Base-by-base conservation (phyloP, 106 monocot genomes). In the Dendrobium huoshanense region DNA sequence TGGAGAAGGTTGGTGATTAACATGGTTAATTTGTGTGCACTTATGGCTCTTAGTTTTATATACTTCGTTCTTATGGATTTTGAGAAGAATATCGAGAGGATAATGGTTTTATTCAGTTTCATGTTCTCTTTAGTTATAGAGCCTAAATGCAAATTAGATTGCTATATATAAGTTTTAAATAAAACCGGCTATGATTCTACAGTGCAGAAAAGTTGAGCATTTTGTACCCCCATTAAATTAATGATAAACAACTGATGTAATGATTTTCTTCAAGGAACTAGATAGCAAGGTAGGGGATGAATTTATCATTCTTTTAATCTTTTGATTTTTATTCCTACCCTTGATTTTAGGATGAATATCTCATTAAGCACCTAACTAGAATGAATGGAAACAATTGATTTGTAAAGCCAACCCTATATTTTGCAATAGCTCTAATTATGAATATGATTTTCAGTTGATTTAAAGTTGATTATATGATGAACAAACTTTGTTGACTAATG, bases 1-100 rank as follows among this genome's bases (percentile, higher is more conserved):
- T 83, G 72, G 83, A 83, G 31, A 83, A 83, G 81, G 81, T 81
- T 77, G 55, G 81, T 41, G 19, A 25, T 19, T 72, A 75, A 22
- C 22, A 22, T 75, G 31, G 37, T 56, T 56, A 56, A 41, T 73
- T n/a, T 80, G 6, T 9, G 27, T 80, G 2, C 51, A 51, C 10
- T 9, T 22, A 2, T 37, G 37, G 37, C 37, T 37, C 37, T 24
- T 65, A 65, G 64, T 24, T 65, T 65, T 65, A 25, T 65, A 65
- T 65, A 25, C 24, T 65, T 8, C 64, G 25, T 25, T 65, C 15
- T 22, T 65, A 7, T 65, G 22, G 22, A 10, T 24, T 65, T 22
- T 65, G 64, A 25, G 25, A 17, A 3, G 16, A 58, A 19, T n/a
- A 58, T 58, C 4, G 4, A 58, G 58, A 58, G 18, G 18, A 58